Evolutionary conservation across 1,139 yeast genomes (phyloP).

Genomic region (Hyphopichia buzzinii): DNA sequence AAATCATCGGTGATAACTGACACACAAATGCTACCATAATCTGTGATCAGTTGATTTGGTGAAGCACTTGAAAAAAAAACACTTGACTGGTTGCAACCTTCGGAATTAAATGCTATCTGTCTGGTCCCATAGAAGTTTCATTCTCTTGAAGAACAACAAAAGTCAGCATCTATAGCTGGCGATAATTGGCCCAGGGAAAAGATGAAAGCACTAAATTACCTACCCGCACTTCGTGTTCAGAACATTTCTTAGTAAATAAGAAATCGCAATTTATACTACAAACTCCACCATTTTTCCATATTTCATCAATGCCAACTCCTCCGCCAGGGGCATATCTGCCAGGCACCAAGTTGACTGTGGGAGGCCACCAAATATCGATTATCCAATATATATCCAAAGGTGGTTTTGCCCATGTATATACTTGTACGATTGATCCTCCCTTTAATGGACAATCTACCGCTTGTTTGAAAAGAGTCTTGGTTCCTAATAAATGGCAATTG

Average conservation of each 20-base stretch:
- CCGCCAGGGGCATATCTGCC: constrained; percentile 61
- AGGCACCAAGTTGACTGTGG: constrained; percentile 63
- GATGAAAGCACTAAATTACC: too few species aligned
- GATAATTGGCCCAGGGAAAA: too few species aligned
- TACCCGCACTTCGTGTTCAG: neutral
- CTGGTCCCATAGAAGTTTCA: too few species aligned
- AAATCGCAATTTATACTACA: too few species aligned
- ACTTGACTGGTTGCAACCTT: too few species aligned
- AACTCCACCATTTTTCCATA: neutral
- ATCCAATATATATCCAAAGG: constrained; percentile 66
- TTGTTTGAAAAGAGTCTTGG: constrained; percentile 73
- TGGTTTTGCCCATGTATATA: constrained; percentile 79
- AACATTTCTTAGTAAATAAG: neutral
- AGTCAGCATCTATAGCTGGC: too few species aligned
- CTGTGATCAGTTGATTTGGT: too few species aligned
- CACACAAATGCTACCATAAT: too few species aligned
- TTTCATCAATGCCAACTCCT: constrained; percentile 21
- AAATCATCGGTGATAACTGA: too few species aligned
- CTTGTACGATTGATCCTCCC: constrained; percentile 56
- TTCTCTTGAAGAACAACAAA: too few species aligned
- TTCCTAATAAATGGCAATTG: constrained; percentile 69
- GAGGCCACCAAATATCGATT: constrained; percentile 58
- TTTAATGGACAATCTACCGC: constrained; percentile 49
- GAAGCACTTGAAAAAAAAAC: too few species aligned
- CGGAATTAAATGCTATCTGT: too few species aligned